Percentiles rank a stretch among this genome's conserved stretches.
phyloP scores from a whole-genome alignment of 2,329 filamentous ascomycete species.

The Clarireedia sp. region DNA sequence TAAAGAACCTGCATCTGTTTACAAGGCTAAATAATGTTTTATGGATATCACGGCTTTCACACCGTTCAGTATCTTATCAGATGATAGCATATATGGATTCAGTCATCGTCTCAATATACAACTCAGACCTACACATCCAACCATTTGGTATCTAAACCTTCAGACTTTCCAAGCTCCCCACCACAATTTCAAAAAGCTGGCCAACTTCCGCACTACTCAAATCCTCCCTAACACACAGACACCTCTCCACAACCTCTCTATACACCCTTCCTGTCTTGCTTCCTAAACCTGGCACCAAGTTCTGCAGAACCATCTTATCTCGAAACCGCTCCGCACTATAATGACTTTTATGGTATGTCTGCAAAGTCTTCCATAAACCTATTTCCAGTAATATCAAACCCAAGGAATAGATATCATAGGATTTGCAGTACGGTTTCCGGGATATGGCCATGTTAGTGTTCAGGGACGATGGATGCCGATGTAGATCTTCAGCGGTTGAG shows the following conservation, averaged over 20 bases:
- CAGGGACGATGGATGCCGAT: slow-evolving; percentile 39
- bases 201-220: slow-evolving; percentile 32
- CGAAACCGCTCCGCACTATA: slow-evolving; percentile 37
- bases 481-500: slow-evolving; percentile 34
- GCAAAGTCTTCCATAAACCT: slow-evolving; percentile 37
- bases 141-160: neutral
- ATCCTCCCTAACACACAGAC: slow-evolving; percentile 33
- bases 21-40: no score
- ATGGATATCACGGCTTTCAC: no score
- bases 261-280: slow-evolving; percentile 37
- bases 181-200: slow-evolving; percentile 37
- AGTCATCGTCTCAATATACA: neutral
- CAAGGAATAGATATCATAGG: slow-evolving; percentile 37
- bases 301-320: slow-evolving; percentile 35
- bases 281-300: slow-evolving; percentile 35
- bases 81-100: no score
- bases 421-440: slow-evolving; percentile 33
- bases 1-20: no score
- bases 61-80: no score
- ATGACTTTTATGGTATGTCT: slow-evolving; percentile 35
- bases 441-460: slow-evolving; percentile 29
- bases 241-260: slow-evolving; percentile 36
- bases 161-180: slow-evolving; percentile 35
- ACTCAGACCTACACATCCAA: neutral
- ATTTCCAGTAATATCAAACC: slow-evolving; percentile 43